These are phyloP conservation scores for Mariannaea sp. DNA, from an alignment of 2,329 filamentous ascomycete genomes.

Conservation along the genomic window DNA sequence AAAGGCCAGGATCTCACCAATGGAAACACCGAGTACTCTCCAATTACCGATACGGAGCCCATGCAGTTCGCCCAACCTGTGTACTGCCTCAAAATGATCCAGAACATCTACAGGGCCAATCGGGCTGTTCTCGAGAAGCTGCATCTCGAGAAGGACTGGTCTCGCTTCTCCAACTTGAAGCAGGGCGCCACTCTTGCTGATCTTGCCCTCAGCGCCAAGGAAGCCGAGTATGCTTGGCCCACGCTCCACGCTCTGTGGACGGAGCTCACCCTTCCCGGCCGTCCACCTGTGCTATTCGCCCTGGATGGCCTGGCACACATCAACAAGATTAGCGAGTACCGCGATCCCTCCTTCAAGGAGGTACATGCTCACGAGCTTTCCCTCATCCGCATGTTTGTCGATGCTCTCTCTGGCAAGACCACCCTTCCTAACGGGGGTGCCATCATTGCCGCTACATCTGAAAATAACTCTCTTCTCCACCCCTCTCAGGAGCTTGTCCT, in stretches of 20 bases:
- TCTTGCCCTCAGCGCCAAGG: conserved; percentile 72
- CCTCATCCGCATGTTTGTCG: conserved; percentile 75
- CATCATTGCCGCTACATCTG: conserved; percentile 74
- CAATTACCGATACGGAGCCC: conserved; percentile 63
- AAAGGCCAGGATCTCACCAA: conserved; percentile 81
- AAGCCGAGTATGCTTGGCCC: conserved; percentile 78
- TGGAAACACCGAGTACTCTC: conserved; percentile 79
- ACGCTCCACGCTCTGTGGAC: conserved; percentile 81
- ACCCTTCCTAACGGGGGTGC: conserved; percentile 74
- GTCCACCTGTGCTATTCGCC: conserved; percentile 69
- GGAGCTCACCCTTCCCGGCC: conserved; percentile 67
- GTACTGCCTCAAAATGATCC: conserved; percentile 76
- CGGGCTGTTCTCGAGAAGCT: conserved; percentile 61
- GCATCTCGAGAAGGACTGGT: conserved; percentile 51
- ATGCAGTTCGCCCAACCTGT: conserved; percentile 75
- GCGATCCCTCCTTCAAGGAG: conserved; percentile 67
- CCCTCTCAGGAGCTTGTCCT: conserved; percentile 73
- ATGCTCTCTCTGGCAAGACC: conserved; percentile 67
- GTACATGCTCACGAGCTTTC: conserved; percentile 88
- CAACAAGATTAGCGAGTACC: conserved; percentile 80
- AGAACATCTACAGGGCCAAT: conserved; percentile 75
- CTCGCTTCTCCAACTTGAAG: conserved; percentile 49
- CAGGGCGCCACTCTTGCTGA: conserved; percentile 68
- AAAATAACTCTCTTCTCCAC: conserved; percentile 69
- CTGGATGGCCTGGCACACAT: conserved; percentile 82